Evolutionary conservation across 441 rosid genomes (phyloP).

Genomic region (Hura crepitans): DNA sequence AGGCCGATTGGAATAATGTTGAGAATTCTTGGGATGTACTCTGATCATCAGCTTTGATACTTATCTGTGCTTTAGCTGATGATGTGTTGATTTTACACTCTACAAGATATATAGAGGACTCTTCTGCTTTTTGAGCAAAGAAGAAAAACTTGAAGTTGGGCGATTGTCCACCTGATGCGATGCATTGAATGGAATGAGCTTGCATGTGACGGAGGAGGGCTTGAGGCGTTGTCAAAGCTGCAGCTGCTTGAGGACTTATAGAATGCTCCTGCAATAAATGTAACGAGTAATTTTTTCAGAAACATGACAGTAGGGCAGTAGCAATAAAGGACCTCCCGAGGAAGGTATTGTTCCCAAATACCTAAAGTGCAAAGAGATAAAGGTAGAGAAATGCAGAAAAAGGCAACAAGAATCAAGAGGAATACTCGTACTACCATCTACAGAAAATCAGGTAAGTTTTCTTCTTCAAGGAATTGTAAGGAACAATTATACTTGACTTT

Average conservation of each 20-base stretch:
- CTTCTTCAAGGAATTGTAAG: too few relatives aligned
- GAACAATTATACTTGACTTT: neutral
- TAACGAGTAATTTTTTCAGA: slow-evolving; percentile 7
- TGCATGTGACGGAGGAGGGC: slow-evolving; percentile 86
- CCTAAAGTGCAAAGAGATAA: neutral
- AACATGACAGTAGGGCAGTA: too few relatives aligned
- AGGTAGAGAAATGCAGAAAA: neutral
- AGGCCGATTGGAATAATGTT: slow-evolving; percentile 54
- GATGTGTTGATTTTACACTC: slow-evolving; percentile 87
- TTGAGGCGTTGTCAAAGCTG: slow-evolving; percentile 68
- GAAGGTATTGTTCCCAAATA: neutral
- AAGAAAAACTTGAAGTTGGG: slow-evolving; percentile 93
- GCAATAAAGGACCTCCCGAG: neutral
- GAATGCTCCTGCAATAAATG: slow-evolving; percentile 52
- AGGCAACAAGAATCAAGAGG: neutral
- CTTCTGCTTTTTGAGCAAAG: slow-evolving; percentile 83
- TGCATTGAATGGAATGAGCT: slow-evolving; percentile 78
- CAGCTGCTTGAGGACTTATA: slow-evolving; percentile 65
- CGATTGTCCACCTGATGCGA: slow-evolving; percentile 90
- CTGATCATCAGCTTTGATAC: slow-evolving; percentile 84
- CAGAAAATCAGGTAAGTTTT: neutral
- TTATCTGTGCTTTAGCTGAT: slow-evolving; percentile 72
- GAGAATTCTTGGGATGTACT: slow-evolving; percentile 59
- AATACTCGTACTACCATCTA: neutral
- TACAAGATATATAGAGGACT: slow-evolving; percentile 54